Base-by-base conservation (phyloP, 2,329 filamentous ascomycete species). In the Leptographium galeiforme region DNA sequence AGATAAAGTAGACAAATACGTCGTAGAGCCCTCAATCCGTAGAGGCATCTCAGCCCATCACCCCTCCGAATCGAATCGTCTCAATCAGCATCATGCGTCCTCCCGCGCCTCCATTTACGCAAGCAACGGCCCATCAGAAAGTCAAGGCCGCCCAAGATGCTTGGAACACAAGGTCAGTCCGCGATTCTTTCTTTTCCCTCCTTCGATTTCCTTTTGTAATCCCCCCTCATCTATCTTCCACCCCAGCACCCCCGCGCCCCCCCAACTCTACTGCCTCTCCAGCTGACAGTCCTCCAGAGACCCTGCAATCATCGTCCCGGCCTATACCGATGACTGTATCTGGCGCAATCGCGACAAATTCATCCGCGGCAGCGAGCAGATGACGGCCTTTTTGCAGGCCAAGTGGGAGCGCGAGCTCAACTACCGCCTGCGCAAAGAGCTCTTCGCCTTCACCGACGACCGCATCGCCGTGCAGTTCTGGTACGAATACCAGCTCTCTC, bases 381-480 rank as follows among this genome's bases (percentile, higher is more conserved):
- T 94, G 56, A 71, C 81, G 50, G 69, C 69, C 2, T 88, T 91
- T 59, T 64, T 95, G 51, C 77, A 75, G 0, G 70, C 78, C 46
- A 94, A 94, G 63, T 94, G 87, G 88, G 68, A 74, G 45, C 77
- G 73, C 19, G 89, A 94, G 65, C 70, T 78, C 45, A 79, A 74
- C 16, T 94, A 94, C 62, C 75, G 77, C 0, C 73, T 95, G 53
- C 78, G 88, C 52, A 94, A 95, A 66, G 89, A 95, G 64, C 71
- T 95, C 1, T 95, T 94, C 66, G 75, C 86, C 1, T 93, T 89
- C 62, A 74, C 70, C 0, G 82, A 82, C 40, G 73, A 91, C 66
- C 48, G 80, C 67, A 91, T 90, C 58, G 88, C 88, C 1, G 89
- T 94, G 25, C 87, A 95, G 63, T 94, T 93, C 66, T 94, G 88